A percentile compares a stretch with the other conserved stretches of the same genome.
phyloP scores from a whole-genome alignment of 441 rosid species.

The Metrosideros polymorpha region DNA sequence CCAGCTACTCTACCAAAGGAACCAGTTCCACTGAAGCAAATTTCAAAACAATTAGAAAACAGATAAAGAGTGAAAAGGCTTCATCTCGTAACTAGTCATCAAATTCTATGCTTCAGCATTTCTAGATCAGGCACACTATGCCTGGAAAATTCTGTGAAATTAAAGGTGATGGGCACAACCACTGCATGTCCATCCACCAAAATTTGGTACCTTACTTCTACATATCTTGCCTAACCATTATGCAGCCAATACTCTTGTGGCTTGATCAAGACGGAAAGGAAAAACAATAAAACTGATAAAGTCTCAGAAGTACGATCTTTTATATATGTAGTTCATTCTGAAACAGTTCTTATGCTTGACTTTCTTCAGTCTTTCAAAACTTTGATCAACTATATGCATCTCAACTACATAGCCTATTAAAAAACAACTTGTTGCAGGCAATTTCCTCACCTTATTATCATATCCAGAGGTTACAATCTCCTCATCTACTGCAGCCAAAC shows the following conservation, averaged over 20 bases:
- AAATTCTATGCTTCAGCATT: background rate
- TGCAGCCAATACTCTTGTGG: background rate
- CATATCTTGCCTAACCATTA: background rate
- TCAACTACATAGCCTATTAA: background rate
- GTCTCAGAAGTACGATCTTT: background rate
- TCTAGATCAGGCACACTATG: background rate
- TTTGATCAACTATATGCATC: background rate
- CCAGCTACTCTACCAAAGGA: background rate
- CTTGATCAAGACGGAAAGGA: background rate
- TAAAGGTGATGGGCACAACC: background rate
- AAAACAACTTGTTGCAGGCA: background rate
- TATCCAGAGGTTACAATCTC: constrained; percentile 84
- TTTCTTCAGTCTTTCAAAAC: background rate
- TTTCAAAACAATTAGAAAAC: background rate
- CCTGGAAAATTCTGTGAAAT: background rate
- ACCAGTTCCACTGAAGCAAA: background rate
- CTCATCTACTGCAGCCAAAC: constrained; percentile 71
- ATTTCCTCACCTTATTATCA: constrained; percentile 63
- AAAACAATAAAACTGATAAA: background rate
- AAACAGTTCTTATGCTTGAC: background rate
- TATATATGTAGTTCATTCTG: background rate
- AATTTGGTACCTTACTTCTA: background rate
- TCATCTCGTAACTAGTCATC: background rate
- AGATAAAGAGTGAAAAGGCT: background rate
- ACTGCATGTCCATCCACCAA: background rate